These are phyloP conservation scores for Pseudohalonectria lignicola DNA, from an alignment of 2,329 filamentous ascomycete genomes.

Conservation along the genomic window DNA sequence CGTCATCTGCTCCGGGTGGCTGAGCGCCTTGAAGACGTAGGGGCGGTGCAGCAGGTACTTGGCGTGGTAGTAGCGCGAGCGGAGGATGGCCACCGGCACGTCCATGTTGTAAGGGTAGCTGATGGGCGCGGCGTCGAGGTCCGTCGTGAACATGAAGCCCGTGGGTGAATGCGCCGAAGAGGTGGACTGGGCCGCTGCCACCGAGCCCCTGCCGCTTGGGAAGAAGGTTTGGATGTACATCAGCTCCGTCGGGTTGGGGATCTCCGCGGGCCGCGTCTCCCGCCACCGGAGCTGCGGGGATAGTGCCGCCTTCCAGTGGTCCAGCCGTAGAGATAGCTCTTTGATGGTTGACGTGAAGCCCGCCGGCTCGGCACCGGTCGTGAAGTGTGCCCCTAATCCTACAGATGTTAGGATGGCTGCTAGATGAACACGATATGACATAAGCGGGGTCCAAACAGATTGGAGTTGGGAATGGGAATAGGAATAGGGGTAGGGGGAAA, in stretches of 20 bases:
- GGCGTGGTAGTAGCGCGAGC: conserved; percentile 47
- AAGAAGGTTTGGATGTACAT: no score
- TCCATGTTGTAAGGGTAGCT: conserved; percentile 42
- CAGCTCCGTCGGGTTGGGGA: conserved; percentile 22
- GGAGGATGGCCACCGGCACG: conserved; percentile 43
- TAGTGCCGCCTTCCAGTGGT: conserved; percentile 46
- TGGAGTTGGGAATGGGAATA: no score
- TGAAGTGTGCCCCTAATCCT: no score
- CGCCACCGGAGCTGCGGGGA: conserved; percentile 44
- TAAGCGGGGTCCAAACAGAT: no score
- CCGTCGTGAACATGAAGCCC: conserved; percentile 30
- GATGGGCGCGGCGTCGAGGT: conserved; percentile 29
- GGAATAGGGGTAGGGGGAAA: no score
- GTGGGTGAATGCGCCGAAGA: conserved; percentile 9
- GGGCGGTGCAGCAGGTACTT: conserved; percentile 47
- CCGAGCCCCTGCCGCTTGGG: not conserved
- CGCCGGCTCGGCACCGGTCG: not conserved
- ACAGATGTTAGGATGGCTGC: no score
- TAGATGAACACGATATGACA: no score
- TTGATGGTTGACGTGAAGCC: conserved; percentile 27
- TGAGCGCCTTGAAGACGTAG: conserved; percentile 48
- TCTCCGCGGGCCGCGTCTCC: conserved; percentile 36
- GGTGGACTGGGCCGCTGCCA: no score
- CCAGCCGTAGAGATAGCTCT: conserved; percentile 40
- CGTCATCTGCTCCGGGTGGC: conserved; percentile 41